A percentile compares a stretch with the other conserved stretches of the same genome.
Evolutionary conservation across 208 protist genomes (phyloP).

Genomic region (Leishmania major): DNA sequence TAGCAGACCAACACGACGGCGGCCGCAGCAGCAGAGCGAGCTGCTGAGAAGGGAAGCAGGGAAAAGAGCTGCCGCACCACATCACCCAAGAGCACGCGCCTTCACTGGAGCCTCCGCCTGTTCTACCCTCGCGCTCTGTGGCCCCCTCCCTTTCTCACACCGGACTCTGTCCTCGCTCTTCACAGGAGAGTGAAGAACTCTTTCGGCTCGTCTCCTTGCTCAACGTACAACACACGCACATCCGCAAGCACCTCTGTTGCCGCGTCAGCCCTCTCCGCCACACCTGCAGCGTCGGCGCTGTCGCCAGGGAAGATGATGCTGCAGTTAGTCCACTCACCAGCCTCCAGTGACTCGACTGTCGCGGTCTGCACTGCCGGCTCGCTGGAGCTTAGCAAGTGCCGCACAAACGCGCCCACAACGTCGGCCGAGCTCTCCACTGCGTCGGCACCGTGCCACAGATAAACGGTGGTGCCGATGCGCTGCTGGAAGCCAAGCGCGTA

Average conservation of each 20-base stretch:
- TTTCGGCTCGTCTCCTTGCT: conserved; percentile 72
- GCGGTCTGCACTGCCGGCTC: not conserved
- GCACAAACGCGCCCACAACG: conserved; percentile 24
- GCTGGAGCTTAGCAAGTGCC: not conserved
- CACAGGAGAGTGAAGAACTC: conserved; percentile 59
- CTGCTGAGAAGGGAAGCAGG: not conserved
- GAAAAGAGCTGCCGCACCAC: not conserved
- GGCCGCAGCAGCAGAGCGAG: not conserved
- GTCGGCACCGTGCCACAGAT: conserved; percentile 53
- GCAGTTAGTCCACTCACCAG: conserved; percentile 6
- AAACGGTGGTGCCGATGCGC: conserved; percentile 32
- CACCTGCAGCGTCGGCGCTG: not conserved
- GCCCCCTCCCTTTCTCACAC: not conserved
- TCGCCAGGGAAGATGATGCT: conserved; percentile 11
- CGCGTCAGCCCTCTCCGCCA: not conserved
- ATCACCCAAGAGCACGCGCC: not conserved
- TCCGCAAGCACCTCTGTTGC: not conserved
- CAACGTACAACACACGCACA: conserved; percentile 51
- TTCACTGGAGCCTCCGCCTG: not conserved
- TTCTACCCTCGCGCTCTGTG: not conserved
- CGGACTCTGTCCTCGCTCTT: not conserved
- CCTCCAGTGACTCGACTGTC: not conserved
- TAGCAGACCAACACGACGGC: not conserved
- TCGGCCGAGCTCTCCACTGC: conserved; percentile 35
- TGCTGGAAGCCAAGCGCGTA: conserved; percentile 60